Evolutionary conservation across 1,284 basidiomycete species (phyloP), one percentile per base, ranked within the genome.

Genomic region (Ganoderma sp.): DNA sequence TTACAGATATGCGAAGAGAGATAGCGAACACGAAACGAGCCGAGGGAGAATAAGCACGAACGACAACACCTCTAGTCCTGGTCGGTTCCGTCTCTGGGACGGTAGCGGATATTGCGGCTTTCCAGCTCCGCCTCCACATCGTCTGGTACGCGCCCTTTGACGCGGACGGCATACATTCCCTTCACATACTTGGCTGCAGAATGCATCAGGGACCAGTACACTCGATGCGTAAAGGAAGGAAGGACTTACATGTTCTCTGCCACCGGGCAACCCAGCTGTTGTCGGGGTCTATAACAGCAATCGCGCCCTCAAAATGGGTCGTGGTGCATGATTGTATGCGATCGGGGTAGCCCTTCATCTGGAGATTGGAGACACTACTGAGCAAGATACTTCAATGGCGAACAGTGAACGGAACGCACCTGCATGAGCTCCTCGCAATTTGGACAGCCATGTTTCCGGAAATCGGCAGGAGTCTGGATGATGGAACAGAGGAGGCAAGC

Each of bases 341-440:
- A 73, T 98, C 97, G 17, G 88, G 84, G 69, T 89, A 92, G 32
- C 91, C 91, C 81, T 95, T 95, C 90, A 99, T 93, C 96, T 98
- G 34, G 25, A 37, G 1, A 22, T 4, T 10, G 32, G 32, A 50
- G 39, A 19, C 2, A 34, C 7, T 48, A 17, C 41, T 63, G 34
- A 64, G 25, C 14, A 6, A 22, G 3, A n/a, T 28, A 7, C 19
- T 25, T 57, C 10, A 5, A n/a, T 22, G 34, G 19, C 42, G 54
- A 41, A 39, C 34, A 32, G 42, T 17, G 6, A 19, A 14, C 12
- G 28, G 19, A 22, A 63, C 82, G 63, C 60, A 96, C 97, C 84
- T 97, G 92, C 79, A 99, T 88, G 73, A 97, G 86, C 75, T 97
- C 94, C 76, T 99, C 97, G 80, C 97, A 99, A 78, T 99, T 99